These are phyloP conservation scores for Lipomyces lipofer DNA, from an alignment of 805 yeast species.

Conservation along the genomic window DNA sequence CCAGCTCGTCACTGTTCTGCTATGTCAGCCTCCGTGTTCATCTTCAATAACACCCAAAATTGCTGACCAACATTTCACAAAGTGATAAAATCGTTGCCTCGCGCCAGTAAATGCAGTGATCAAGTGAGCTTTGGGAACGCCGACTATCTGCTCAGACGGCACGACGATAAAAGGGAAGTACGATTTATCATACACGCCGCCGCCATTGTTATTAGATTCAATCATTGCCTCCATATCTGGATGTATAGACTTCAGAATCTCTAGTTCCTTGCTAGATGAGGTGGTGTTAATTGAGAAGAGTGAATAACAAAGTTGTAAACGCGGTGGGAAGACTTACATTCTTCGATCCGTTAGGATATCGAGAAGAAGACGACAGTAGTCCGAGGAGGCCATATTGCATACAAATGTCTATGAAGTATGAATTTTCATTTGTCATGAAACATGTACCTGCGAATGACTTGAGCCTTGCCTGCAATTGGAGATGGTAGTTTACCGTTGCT, in stretches of 20 bases:
- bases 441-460: too few species aligned
- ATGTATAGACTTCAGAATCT: constrained; percentile 14
- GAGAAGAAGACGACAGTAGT: constrained; percentile 7
- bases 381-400: too few species aligned
- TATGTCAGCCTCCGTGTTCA: too few species aligned
- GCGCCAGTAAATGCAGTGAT: constrained; percentile 22
- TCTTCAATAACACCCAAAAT: neutral
- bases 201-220: neutral
- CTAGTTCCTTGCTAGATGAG: constrained; percentile 19
- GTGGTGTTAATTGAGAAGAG: neutral
- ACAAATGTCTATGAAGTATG: too few species aligned
- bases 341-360: constrained; percentile 5
- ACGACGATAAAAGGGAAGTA: constrained; percentile 25
- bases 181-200: constrained; percentile 10
- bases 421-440: too few species aligned
- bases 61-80: constrained; percentile 7
- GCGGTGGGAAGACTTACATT: constrained; percentile 4
- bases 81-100: constrained; percentile 7
- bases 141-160: constrained; percentile 20
- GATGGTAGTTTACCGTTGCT: too few species aligned
- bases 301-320: neutral
- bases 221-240: constrained; percentile 11
- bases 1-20: constrained; percentile 17
- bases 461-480: too few species aligned
- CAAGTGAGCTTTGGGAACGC: constrained; percentile 19